phyloP scores from a whole-genome alignment of 371 early-diverging fungal genomes.

The Capillidium heterosporum region DNA sequence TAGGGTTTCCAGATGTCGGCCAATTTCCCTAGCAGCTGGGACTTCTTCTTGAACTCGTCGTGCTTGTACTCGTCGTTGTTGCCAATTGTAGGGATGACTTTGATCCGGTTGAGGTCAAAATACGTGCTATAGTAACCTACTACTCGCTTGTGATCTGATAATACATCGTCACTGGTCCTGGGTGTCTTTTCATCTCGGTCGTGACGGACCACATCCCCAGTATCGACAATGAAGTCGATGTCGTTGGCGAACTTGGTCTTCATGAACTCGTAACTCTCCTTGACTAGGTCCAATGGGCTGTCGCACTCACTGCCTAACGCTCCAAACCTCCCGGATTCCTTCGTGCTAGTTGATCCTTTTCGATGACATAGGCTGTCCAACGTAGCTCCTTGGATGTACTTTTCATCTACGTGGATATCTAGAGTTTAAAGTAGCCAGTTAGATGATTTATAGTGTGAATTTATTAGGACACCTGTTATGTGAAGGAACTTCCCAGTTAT shows the following conservation, averaged over 20 bases:
- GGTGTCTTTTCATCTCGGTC: constrained; percentile 16
- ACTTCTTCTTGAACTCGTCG: constrained; percentile 8
- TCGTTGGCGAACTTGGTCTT: constrained; percentile 1
- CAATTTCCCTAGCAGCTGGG: not conserved
- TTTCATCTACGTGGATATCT: constrained; percentile 3
- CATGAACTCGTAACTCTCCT: not conserved
- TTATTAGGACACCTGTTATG: not conserved
- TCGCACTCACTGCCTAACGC: not conserved
- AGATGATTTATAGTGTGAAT: not conserved
- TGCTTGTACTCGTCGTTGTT: constrained; percentile 20
- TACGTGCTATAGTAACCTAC: constrained; percentile 13
- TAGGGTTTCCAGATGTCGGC: not conserved
- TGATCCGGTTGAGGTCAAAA: constrained; percentile 12
- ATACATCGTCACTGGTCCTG: constrained; percentile 12
- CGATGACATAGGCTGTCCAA: not conserved
- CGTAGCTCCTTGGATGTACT: constrained; percentile 1
- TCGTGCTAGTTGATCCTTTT: not conserved
- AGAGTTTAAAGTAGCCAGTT: not conserved
- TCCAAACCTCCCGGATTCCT: not conserved
- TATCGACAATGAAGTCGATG: constrained; percentile 25
- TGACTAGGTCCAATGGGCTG: not conserved
- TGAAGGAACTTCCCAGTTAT: not conserved
- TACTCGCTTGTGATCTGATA: constrained; percentile 13
- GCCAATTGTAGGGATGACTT: constrained; percentile 22
- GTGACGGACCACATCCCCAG: constrained; percentile 26